Percentiles rank a stretch among this genome's conserved stretches.
phyloP scores from a whole-genome alignment of 129 eudicot species.

The Flaveria ramosissima region DNA sequence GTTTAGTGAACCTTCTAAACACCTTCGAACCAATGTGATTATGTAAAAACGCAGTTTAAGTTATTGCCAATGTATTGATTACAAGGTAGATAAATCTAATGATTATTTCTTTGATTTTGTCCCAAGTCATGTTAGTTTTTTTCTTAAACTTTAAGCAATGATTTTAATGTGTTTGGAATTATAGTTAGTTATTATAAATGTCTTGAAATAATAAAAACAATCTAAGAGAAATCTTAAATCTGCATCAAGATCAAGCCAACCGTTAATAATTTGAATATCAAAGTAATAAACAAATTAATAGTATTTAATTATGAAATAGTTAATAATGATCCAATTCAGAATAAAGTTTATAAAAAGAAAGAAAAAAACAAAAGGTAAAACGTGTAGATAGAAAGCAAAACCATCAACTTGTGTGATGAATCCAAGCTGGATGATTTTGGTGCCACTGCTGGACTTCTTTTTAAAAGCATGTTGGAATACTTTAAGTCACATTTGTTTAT shows the following conservation, averaged over 20 bases:
- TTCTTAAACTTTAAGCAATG: constrained; percentile 15
- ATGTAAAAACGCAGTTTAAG: too few relatives aligned
- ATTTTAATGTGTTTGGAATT: background rate
- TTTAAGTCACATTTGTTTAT: background rate
- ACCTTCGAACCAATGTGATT: too few relatives aligned
- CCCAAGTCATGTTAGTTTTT: constrained; percentile 14
- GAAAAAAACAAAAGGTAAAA: background rate
- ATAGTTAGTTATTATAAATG: background rate
- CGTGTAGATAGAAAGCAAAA: constrained; percentile 1
- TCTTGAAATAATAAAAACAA: background rate
- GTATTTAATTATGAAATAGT: background rate
- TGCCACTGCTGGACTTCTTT: constrained; percentile 31
- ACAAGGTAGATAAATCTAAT: background rate
- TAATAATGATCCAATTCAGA: background rate
- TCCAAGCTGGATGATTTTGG: constrained; percentile 33
- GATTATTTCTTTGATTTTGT: background rate
- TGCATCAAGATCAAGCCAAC: background rate
- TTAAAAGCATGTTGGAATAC: constrained; percentile 23
- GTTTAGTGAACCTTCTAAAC: too few relatives aligned
- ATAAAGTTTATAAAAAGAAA: background rate
- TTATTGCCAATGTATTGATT: constrained; percentile 6
- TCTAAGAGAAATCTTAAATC: background rate
- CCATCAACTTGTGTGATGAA: constrained; percentile 26
- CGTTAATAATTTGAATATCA: background rate
- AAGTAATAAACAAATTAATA: background rate